Percentiles rank a stretch among this genome's conserved stretches.
These are phyloP conservation scores for Fagus crenata DNA, from an alignment of 306 rosid genomes.

Conservation along the genomic window DNA sequence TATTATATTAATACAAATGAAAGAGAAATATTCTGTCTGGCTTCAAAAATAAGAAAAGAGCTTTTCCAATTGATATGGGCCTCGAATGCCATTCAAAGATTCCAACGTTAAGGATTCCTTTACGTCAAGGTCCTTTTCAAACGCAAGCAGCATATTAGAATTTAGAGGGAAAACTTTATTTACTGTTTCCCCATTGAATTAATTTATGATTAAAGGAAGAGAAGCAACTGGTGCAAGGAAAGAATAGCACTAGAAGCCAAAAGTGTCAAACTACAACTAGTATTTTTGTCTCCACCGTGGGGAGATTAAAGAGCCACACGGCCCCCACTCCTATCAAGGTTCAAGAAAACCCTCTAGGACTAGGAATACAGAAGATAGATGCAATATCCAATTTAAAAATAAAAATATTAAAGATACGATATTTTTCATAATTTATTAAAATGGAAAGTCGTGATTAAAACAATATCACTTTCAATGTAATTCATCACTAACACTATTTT, in stretches of 20 bases:
- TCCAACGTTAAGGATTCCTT: conserved; percentile 7
- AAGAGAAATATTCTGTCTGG: background rate
- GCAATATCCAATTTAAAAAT: background rate
- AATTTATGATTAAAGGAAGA: background rate
- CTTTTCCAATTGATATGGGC: conserved; percentile 8
- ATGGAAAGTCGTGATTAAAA: too few relatives aligned
- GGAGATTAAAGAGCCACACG: background rate
- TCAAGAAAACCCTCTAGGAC: background rate
- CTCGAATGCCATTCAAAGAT: conserved; percentile 23
- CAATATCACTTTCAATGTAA: too few relatives aligned
- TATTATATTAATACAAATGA: background rate
- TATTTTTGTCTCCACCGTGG: conserved; percentile 11
- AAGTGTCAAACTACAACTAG: background rate
- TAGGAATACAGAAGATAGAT: background rate
- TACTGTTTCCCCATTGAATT: background rate
- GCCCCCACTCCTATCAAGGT: conserved; percentile 6
- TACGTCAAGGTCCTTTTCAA: conserved; percentile 1
- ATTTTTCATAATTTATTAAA: too few relatives aligned
- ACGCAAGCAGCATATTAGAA: background rate
- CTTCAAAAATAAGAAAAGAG: background rate
- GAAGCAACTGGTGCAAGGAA: background rate
- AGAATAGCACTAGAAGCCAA: background rate
- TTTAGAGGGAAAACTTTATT: background rate
- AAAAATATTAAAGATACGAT: too few relatives aligned
- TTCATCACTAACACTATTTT: too few relatives aligned